Conservation (phyloP, 176 grass and related monocot species). For the barley (Hordeum vulgare) region DNA sequence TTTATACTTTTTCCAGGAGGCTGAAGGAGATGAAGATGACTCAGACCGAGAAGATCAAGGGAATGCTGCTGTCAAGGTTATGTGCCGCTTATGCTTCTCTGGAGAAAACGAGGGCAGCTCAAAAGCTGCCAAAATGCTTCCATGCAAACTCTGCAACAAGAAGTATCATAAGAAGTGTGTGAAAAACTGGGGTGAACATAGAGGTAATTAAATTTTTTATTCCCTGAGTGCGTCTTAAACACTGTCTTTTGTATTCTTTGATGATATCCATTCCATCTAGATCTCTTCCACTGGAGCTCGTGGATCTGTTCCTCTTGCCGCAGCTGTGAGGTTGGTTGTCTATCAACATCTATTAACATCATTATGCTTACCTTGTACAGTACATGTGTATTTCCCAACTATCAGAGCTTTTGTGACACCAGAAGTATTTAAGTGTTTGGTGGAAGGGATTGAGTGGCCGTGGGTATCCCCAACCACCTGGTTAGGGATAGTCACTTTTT, state of each 20-base stretch:
- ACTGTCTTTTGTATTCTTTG: slow-evolving; percentile 8
- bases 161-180: slow-evolving; percentile 89
- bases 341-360: background rate
- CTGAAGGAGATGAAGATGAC: slow-evolving; percentile 39
- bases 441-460: too few relatives aligned
- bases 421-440: background rate
- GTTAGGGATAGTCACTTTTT: too few relatives aligned
- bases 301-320: slow-evolving; percentile 86
- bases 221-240: background rate
- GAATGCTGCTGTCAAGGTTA: slow-evolving; percentile 71
- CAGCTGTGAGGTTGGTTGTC: slow-evolving; percentile 68
- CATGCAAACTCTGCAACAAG: slow-evolving; percentile 91
- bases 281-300: slow-evolving; percentile 89
- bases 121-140: slow-evolving; percentile 90
- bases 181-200: slow-evolving; percentile 88
- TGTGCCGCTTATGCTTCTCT: slow-evolving; percentile 82
- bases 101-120: slow-evolving; percentile 86
- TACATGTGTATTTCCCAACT: background rate
- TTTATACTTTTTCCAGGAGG: slow-evolving; percentile 31
- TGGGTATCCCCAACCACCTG: too few relatives aligned
- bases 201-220: slow-evolving; percentile 38
- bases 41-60: slow-evolving; percentile 45
- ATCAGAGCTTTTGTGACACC: background rate
- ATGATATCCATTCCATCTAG: slow-evolving; percentile 38
- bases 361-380: background rate